A percentile compares a stretch with the other conserved stretches of the same genome.
phyloP scores from a whole-genome alignment of 2,329 filamentous ascomycete species.

The Chaetoscypha palmicola region DNA sequence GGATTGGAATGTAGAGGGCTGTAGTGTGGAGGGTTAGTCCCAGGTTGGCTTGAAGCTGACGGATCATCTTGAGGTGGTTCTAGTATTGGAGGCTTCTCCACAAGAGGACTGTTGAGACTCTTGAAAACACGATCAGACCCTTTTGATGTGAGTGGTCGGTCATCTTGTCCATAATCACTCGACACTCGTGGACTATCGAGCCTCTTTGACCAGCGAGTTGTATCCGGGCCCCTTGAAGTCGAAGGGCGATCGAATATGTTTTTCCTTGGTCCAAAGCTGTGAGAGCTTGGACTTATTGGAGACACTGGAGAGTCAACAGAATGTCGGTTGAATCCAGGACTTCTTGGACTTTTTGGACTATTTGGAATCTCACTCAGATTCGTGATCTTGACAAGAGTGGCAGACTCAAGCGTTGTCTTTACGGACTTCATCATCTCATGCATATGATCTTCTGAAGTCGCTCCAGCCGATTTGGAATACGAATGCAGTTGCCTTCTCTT shows the following conservation, averaged over 20 bases:
- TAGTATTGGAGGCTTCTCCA: too few species aligned
- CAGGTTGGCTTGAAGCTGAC: too few species aligned
- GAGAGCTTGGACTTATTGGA: not conserved
- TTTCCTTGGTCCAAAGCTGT: not conserved
- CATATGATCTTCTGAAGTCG: not conserved
- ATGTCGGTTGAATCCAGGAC: not conserved
- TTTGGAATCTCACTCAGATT: not conserved
- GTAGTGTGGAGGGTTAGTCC: not conserved
- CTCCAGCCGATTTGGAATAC: not conserved
- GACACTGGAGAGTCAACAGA: not conserved
- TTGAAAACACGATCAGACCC: not conserved
- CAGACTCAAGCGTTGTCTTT: constrained; percentile 1
- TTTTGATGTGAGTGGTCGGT: not conserved
- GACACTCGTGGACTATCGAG: not conserved
- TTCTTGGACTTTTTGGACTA: not conserved
- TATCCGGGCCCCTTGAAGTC: constrained; percentile 2
- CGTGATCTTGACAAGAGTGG: constrained; percentile 6
- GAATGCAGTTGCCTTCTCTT: not conserved
- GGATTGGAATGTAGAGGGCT: constrained; percentile 5
- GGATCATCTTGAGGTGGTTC: too few species aligned
- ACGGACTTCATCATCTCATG: constrained; percentile 2
- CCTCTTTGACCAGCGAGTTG: not conserved
- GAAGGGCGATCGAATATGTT: not conserved
- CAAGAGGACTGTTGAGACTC: not conserved
- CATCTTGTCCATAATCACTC: not conserved